These are phyloP conservation scores for Debaryomyces sp. DNA, from an alignment of 1,139 yeast genomes.

Conservation along the genomic window DNA sequence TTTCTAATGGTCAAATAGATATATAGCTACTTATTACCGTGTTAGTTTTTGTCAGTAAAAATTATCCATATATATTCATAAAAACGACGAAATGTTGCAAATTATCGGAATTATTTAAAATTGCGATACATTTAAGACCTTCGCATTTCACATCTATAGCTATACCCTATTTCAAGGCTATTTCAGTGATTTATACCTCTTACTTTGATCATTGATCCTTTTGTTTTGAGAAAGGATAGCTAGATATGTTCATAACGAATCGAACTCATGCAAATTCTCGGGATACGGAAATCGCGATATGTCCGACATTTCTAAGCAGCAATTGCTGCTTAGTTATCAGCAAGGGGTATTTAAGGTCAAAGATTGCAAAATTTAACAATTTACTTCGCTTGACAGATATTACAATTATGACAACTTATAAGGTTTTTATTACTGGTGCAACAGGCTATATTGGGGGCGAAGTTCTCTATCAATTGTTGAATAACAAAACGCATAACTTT, in stretches of 20 bases:
- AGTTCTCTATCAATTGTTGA: constrained; percentile 27
- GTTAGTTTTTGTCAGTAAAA: neutral
- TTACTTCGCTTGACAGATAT: too few species aligned
- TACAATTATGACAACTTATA: constrained; percentile 3
- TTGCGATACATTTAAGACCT: neutral
- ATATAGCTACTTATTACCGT: neutral
- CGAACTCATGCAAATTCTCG: neutral
- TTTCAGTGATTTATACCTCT: too few species aligned
- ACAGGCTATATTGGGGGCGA: constrained; percentile 41
- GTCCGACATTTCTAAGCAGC: constrained; percentile 5
- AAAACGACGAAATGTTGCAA: neutral
- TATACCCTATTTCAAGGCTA: too few species aligned
- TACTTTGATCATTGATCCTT: too few species aligned
- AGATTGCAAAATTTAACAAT: too few species aligned
- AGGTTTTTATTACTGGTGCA: constrained; percentile 32
- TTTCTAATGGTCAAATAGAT: neutral
- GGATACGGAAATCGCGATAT: neutral
- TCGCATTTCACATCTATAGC: too few species aligned
- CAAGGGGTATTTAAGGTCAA: too few species aligned
- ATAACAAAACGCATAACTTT: constrained; percentile 16
- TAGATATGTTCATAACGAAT: neutral
- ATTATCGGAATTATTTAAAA: neutral
- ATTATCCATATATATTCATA: neutral
- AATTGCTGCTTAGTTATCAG: neutral
- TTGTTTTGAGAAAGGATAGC: neutral